Base-by-base conservation (phyloP, 1,139 yeast species). In the Pichia sp. region DNA sequence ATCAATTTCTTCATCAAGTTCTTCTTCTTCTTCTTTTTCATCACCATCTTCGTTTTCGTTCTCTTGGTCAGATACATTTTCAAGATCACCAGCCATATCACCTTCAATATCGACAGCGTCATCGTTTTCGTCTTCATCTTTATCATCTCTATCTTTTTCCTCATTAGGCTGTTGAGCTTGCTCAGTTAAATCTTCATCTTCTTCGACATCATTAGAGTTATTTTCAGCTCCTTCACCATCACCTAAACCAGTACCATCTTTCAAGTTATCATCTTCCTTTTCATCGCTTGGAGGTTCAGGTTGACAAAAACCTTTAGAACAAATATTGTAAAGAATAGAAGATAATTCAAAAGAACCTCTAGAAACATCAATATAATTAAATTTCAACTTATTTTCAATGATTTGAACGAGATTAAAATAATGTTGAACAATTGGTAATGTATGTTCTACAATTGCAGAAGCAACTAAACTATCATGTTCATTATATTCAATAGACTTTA, bases 51-150 rank as follows among this genome's bases (percentile, higher is more conserved):
- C 74, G 20, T 76, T 76, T 5, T 70, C 69, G 15, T 48, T 44
- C 24, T 49, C 84, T 46, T 80, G 87, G 3, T 53, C 53, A 13
- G 89, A 77, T 5, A 76, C 72, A 50, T 87, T 88, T 62, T 88
- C 96, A 22, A 84, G 62, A 31, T 87, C 81, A 38, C 97, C 97
- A 20, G 93, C 96, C 95, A 91, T 86, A 55, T 91, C 97, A 26
- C 96, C 96, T 54, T 88, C 95, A 61, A 89, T 84, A 41, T 87
- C 95, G 38, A 86, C 88, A 7, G 96, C 96, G 56, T 86, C 84
- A 45, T 82, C 85, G 33, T 84, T 72, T 26, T 81, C 76, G 20
- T 78, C 75, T 15, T 76, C 80, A 20, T 69, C 74, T 4, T 77
- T 74, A 16, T 79, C 78, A 27, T 79, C 70, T 15, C 80, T 76